These are phyloP conservation scores for Discostella stelligeroides DNA, from an alignment of 108 stramenopile species.

Conservation along the genomic window DNA sequence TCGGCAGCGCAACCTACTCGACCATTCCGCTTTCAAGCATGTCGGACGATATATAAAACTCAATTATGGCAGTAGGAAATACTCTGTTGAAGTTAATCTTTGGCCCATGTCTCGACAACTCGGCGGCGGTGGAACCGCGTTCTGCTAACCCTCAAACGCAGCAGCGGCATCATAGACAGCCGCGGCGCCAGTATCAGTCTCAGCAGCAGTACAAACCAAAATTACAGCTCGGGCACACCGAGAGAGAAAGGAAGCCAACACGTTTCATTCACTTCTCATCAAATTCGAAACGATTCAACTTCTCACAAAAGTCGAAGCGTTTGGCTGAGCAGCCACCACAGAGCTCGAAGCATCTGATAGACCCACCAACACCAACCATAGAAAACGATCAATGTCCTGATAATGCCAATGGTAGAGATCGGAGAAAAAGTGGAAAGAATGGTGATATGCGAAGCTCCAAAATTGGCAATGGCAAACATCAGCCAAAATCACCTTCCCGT, in stretches of 20 bases:
- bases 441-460: too few species aligned
- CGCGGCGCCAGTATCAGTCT: neutral
- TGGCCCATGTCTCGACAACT: constrained; percentile 16
- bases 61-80: neutral
- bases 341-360: too few species aligned
- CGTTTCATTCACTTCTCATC: neutral
- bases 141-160: neutral
- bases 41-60: neutral
- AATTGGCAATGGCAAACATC: too few species aligned
- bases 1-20: neutral
- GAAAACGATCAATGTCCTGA: too few species aligned
- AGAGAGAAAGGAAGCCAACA: neutral
- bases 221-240: neutral
- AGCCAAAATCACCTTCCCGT: neutral
- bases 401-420: too few species aligned
- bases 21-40: too few species aligned
- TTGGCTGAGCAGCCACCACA: too few species aligned
- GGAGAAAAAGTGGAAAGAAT: too few species aligned
- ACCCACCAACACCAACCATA: too few species aligned
- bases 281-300: too few species aligned
- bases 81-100: constrained; percentile 9
- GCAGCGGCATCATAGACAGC: neutral
- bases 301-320: too few species aligned
- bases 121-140: constrained; percentile 13
- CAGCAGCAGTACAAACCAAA: neutral